Evolutionary conservation across 1,284 basidiomycete genomes (phyloP).

Genomic region (Ganoderma boninense): DNA sequence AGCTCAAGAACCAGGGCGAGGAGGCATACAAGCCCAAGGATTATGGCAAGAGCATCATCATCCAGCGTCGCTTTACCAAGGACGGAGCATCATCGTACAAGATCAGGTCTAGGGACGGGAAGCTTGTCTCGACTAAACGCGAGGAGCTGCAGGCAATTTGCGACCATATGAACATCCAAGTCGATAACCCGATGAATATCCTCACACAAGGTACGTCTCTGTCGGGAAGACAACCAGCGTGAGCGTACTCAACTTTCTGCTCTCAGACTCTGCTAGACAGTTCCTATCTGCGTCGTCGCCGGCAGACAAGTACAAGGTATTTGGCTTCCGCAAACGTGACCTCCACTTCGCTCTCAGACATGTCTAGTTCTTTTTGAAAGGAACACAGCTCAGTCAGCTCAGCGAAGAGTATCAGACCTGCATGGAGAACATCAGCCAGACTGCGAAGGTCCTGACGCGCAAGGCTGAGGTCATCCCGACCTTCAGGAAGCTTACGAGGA

Average conservation of each 20-base stretch:
- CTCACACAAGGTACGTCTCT: constrained; percentile 81
- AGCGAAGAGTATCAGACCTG: constrained; percentile 87
- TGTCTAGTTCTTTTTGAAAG: constrained; percentile 89
- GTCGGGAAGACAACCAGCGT: not conserved
- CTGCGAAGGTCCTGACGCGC: constrained; percentile 66
- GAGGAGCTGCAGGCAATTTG: constrained; percentile 89
- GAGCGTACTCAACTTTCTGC: not conserved
- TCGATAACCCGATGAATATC: constrained; percentile 97
- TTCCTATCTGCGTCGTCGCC: constrained; percentile 89
- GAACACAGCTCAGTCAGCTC: constrained; percentile 92
- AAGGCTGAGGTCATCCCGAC: constrained; percentile 80
- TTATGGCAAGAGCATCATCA: constrained; percentile 86
- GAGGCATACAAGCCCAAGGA: constrained; percentile 88
- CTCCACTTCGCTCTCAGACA: not conserved
- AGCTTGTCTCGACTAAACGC: constrained; percentile 79
- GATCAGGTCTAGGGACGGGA: constrained; percentile 79
- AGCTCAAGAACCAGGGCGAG: constrained; percentile 87
- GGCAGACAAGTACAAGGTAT: constrained; percentile 91
- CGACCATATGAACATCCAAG: constrained; percentile 95
- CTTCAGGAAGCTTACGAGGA: constrained; percentile 69
- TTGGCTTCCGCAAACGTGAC: no score
- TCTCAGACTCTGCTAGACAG: constrained; percentile 59
- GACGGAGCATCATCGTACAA: constrained; percentile 85
- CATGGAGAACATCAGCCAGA: constrained; percentile 75
- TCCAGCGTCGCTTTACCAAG: constrained; percentile 84